These are phyloP conservation scores for Leishmania arabica DNA, from an alignment of 208 protist species.

Conservation along the genomic window DNA sequence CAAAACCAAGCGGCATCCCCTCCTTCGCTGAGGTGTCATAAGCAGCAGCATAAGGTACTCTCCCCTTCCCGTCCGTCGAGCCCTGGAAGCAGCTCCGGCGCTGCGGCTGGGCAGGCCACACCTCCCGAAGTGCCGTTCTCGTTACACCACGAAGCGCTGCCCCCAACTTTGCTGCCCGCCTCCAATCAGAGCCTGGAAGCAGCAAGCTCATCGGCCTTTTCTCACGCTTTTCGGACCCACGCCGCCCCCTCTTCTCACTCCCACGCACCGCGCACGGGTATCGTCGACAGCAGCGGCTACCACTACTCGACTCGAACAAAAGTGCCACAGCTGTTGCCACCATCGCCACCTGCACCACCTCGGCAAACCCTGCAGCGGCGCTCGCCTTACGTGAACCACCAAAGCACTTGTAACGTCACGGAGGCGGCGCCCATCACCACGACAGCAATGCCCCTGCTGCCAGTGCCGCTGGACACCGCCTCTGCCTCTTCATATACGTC, in stretches of 20 bases:
- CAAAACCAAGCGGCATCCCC: background rate
- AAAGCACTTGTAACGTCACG: background rate
- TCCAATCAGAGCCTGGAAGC: background rate
- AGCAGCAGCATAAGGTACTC: background rate
- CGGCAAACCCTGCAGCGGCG: background rate
- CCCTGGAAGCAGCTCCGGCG: background rate
- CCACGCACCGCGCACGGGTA: background rate
- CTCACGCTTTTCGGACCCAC: background rate
- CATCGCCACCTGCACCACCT: conserved; percentile 1
- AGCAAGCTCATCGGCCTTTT: background rate
- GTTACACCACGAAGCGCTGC: background rate
- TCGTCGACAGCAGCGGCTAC: conserved; percentile 24
- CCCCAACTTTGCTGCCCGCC: background rate
- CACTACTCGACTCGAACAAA: conserved; percentile 12
- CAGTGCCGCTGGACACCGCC: conserved; percentile 5
- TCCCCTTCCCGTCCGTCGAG: background rate
- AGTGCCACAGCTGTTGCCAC: background rate
- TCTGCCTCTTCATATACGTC: background rate
- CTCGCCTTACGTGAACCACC: background rate
- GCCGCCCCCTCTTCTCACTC: background rate
- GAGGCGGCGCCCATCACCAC: background rate
- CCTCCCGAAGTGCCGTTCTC: background rate
- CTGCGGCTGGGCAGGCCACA: background rate
- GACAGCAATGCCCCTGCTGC: background rate
- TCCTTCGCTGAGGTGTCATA: background rate